Base-by-base conservation (phyloP, 306 rosid species). In the Malus sieversii region DNA sequence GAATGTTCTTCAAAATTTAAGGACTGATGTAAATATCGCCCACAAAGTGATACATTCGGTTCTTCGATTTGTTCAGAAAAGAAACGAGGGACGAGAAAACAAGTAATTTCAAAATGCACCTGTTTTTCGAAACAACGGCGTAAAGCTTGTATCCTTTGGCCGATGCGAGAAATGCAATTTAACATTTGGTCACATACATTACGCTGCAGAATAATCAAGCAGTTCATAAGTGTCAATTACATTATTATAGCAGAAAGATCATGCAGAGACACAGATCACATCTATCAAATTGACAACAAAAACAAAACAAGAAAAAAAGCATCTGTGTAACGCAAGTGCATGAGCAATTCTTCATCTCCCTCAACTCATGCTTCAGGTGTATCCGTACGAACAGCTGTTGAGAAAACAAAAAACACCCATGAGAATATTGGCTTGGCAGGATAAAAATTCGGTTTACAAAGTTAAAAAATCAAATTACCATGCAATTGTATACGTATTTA, bases 351-450 rank as follows among this genome's bases (percentile, higher is more conserved):
- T 38, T 25, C 3, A 68, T 25, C 55, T 16, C 62, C 53, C 59
- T 33, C 18, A 40, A 67, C 77, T 89, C 85, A 87, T 5, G 70
- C 85, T 16, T 80, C 87, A 10, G 84, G 57, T 23, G 81, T 75
- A 77, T 88, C 96, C 10, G 91, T 74, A 15, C 96, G 88, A 67
- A 84, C 0, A 61, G 85, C 93, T 90, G 93, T 75, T 27, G 53
- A 10, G 69, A 75, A 38, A 77, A 51, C 15, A 48, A 75, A 16
- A 8, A 46, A 77, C 3, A 35, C 7, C 46, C 16, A 66, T 74
- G 4, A 74, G 77, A 11, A 74, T 11, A 30, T 11, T 12, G 33
- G 15, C n/a, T 9, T 22, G 66, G 20, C 2, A 0, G 42, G 12
- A 61, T 4, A 62, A 2, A 19, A 19, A 62, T 48, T 22, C 22